Conservation (phyloP, 2,329 filamentous ascomycete species). For the Diaporthe sp. region DNA sequence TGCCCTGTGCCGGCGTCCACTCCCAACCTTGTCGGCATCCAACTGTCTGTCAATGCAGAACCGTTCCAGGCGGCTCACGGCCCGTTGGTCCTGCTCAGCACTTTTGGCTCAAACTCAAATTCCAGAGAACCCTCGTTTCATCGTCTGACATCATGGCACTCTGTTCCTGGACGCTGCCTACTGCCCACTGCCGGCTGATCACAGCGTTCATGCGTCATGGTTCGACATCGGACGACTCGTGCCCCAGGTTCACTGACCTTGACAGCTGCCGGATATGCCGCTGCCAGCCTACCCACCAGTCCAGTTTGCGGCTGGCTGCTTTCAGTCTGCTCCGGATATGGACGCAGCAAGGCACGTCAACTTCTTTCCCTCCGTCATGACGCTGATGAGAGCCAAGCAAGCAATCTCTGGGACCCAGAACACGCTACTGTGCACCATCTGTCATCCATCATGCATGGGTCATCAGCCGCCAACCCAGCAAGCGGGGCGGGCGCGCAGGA, state of each 20-base stretch:
- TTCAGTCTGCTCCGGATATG: not conserved
- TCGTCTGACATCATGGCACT: conserved; percentile 18
- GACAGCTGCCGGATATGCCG: conserved; percentile 24
- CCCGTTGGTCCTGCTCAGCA: conserved; percentile 17
- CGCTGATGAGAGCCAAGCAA: conserved; percentile 5
- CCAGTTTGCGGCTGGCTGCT: not conserved
- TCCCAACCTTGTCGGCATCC: not conserved
- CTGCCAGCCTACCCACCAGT: not conserved
- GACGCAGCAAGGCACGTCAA: not conserved
- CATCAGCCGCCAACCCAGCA: not conserved
- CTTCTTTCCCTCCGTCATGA: not conserved
- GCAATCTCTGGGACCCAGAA: not conserved
- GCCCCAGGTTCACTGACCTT: conserved; percentile 15
- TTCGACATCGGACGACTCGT: conserved; percentile 24
- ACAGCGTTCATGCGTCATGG: conserved; percentile 9
- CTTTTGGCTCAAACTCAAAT: conserved; percentile 18
- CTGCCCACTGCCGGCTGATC: conserved; percentile 25
- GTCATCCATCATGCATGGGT: not conserved
- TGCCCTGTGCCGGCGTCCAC: conserved; percentile 11
- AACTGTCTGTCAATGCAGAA: conserved; percentile 12
- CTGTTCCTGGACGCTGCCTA: not conserved
- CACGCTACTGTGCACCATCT: conserved; percentile 12
- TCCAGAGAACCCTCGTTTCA: not conserved
- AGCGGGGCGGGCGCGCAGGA: not conserved
- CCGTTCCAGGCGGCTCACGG: conserved; percentile 21